Evolutionary conservation across 2,329 filamentous ascomycete genomes (phyloP).

Genomic region (Xylaria polymorpha): DNA sequence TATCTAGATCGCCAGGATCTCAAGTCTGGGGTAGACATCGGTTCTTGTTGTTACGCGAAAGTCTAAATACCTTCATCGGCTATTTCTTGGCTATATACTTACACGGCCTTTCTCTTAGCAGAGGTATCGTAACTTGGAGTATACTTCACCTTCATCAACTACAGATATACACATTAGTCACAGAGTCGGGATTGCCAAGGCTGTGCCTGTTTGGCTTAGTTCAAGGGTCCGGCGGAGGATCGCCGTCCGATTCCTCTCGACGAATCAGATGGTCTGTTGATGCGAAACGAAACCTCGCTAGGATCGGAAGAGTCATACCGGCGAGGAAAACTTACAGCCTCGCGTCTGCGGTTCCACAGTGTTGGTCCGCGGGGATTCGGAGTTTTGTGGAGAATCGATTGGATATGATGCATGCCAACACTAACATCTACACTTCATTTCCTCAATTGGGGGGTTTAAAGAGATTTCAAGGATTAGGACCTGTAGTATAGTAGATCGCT

Average conservation of each 20-base stretch:
- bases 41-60: too few relatives aligned
- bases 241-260: neutral
- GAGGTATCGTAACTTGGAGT: neutral
- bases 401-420: too few relatives aligned
- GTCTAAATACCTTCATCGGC: too few relatives aligned
- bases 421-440: too few relatives aligned
- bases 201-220: neutral
- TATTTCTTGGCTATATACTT: too few relatives aligned
- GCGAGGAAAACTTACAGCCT: neutral
- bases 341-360: neutral
- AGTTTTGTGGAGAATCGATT: too few relatives aligned
- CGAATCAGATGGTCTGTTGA: neutral
- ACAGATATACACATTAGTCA: neutral
- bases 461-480: too few relatives aligned
- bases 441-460: too few relatives aligned
- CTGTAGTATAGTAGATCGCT: too few relatives aligned
- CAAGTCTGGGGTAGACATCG: too few relatives aligned
- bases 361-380: neutral
- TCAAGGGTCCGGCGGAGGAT: conserved; percentile 1
- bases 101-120: too few relatives aligned
- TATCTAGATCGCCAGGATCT: neutral
- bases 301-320: neutral
- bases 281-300: neutral
- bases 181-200: conserved; percentile 12
- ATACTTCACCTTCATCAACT: neutral